phyloP scores from a whole-genome alignment of 2,329 filamentous ascomycete genomes.

The Fusarium chuoi region DNA sequence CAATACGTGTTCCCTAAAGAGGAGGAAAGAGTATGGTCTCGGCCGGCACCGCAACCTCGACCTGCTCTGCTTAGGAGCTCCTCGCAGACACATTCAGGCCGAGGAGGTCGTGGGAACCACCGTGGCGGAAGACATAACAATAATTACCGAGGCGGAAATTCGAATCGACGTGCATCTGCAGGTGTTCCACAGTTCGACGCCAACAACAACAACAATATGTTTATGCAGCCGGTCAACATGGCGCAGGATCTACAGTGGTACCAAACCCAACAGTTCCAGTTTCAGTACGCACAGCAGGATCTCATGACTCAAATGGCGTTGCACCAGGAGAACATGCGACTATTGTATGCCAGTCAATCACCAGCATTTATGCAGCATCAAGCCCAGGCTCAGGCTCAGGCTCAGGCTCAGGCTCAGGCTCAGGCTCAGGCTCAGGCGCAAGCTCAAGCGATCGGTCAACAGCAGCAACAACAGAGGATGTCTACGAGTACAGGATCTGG shows the following conservation, averaged over 20 bases:
- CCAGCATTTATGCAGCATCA: slow-evolving; percentile 50
- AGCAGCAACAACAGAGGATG: slow-evolving; percentile 48
- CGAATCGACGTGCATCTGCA: slow-evolving; percentile 64
- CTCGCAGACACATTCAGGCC: slow-evolving; percentile 65
- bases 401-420: slow-evolving; percentile 26
- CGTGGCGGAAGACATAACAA: slow-evolving; percentile 60
- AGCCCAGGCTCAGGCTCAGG: slow-evolving; percentile 28
- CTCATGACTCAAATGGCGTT: slow-evolving; percentile 56
- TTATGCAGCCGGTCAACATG: slow-evolving; percentile 56
- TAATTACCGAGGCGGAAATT: slow-evolving; percentile 56
- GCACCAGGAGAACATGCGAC: slow-evolving; percentile 51
- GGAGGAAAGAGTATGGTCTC: slow-evolving; percentile 72
- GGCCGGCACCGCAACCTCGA: slow-evolving; percentile 64
- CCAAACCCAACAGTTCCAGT: slow-evolving; percentile 54
- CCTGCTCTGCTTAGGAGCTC: slow-evolving; percentile 69
- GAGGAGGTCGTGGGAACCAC: slow-evolving; percentile 61
- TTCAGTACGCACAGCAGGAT: slow-evolving; percentile 54
- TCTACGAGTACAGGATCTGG: slow-evolving; percentile 30
- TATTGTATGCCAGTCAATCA: slow-evolving; percentile 49
- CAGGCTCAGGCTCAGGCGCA: slow-evolving; percentile 42
- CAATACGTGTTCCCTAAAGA: slow-evolving; percentile 89
- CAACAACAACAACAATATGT: slow-evolving; percentile 49
- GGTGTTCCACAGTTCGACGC: slow-evolving; percentile 62
- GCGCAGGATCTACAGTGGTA: slow-evolving; percentile 63
- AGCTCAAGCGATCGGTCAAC: slow-evolving; percentile 49